A percentile compares a stretch with the other conserved stretches of the same genome.
These are phyloP conservation scores for Dianthus caryophyllus DNA, from an alignment of 148 eudicot genomes.

Conservation along the genomic window DNA sequence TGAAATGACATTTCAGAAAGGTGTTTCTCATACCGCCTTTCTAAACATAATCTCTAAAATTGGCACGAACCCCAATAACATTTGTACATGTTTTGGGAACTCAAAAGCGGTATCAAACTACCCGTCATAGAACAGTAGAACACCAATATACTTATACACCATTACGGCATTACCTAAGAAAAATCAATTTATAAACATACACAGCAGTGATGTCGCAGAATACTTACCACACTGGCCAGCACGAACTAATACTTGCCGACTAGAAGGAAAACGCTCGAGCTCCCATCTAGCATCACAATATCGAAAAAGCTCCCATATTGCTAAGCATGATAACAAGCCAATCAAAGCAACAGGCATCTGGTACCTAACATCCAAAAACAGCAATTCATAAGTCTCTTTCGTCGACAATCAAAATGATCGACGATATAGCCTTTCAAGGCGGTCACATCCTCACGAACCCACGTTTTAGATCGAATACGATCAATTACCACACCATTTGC, in stretches of 20 bases:
- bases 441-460: background rate
- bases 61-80: too few species aligned
- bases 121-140: too few species aligned
- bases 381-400: background rate
- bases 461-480: too few species aligned
- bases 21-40: background rate
- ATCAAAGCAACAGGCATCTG: slow-evolving; percentile 80
- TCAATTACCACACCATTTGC: too few species aligned
- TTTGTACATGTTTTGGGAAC: too few species aligned
- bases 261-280: slow-evolving; percentile 42
- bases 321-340: slow-evolving; percentile 71
- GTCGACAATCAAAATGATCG: background rate
- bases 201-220: background rate
- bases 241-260: slow-evolving; percentile 47
- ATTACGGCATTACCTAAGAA: too few species aligned
- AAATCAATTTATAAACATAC: background rate
- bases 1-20: background rate
- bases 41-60: background rate
- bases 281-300: slow-evolving; percentile 60
- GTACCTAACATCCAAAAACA: slow-evolving; percentile 46
- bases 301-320: slow-evolving; percentile 66
- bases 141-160: too few species aligned
- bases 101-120: too few species aligned
- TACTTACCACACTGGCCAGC: slow-evolving; percentile 71
- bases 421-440: background rate